Evolutionary conservation across 495 filamentous ascomycete species (phyloP), one percentile per base, ranked within the genome.

Genomic region (Daldinia caldariorum): DNA sequence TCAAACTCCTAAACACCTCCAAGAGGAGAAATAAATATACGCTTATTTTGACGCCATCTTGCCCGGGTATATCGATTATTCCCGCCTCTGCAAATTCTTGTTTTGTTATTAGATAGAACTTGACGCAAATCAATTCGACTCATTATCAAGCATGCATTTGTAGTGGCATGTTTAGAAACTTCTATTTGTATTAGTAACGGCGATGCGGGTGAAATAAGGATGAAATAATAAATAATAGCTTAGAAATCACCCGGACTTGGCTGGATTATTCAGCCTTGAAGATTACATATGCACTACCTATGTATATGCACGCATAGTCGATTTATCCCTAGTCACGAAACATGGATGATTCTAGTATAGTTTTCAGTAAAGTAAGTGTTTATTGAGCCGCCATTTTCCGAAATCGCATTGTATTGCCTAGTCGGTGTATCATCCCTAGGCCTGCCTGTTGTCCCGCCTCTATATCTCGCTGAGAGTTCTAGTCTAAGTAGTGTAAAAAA

Each of bases 391-490:
- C 22, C 41, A 67, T 63, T 45, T 61, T 63, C 63, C 54, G 32
- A 64, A 47, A 20, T 63, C 43, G 43, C 43, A 6, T 22, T 51
- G 63, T 58, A 56, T 55, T 51, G 63, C 63, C 38, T 56, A 59
- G 59, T 51, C 57, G 26, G 60, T 68, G 61, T 68, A 65, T 66
- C 70, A 66, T 61, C 65, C 70, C 70, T 65, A 62, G 58, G 56
- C 41, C 20, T 66, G 65, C 61, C 22, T 5, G 16, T 61, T 43
- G 22, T 39, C 50, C 58, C 59, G 39, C 20, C 64, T 67, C 59
- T 71, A 68, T 72, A 26, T 29, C 65, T 69, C 70, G 57, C 65
- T 66, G 70, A 62, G 70, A 72, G 70, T 39, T 66, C 61, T 61
- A 61, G 13, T 72, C 70, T 72, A 66, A 13, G 51, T 53, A 7